A percentile compares a stretch with the other conserved stretches of the same genome.
Conservation (phyloP, 2,329 filamentous ascomycete species). For the Fusarium pseudoanthophilum region DNA sequence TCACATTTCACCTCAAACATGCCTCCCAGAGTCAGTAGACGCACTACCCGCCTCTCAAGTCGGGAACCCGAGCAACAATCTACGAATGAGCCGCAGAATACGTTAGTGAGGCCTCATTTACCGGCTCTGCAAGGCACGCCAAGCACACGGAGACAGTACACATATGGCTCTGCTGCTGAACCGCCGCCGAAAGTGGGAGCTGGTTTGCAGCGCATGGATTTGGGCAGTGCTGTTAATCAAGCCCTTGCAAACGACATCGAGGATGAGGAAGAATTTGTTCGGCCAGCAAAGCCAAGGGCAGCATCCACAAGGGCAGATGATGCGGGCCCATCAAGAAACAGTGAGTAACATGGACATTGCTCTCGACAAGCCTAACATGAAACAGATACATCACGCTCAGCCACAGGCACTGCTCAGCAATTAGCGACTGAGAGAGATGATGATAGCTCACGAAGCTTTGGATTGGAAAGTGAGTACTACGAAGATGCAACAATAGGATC, state of each 20-base stretch:
- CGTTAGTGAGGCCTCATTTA: conserved; percentile 35
- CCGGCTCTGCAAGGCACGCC: conserved; percentile 48
- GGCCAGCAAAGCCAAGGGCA: conserved; percentile 9
- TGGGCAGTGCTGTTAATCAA: conserved; percentile 47
- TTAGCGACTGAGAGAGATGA: conserved; percentile 39
- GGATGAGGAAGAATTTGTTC: conserved; percentile 33
- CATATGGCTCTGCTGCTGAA: conserved; percentile 53
- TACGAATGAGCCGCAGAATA: conserved; percentile 10
- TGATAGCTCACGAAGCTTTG: conserved; percentile 51
- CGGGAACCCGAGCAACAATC: conserved; percentile 32
- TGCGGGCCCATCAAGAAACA: conserved; percentile 33
- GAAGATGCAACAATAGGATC: conserved; percentile 52
- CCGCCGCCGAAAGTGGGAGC: conserved; percentile 43
- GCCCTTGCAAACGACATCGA: conserved; percentile 40
- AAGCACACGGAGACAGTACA: conserved; percentile 51
- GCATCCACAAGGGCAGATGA: conserved; percentile 22
- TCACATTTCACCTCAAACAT: conserved; percentile 22
- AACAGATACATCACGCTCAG: conserved; percentile 2
- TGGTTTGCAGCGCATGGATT: conserved; percentile 40
- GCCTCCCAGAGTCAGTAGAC: conserved; percentile 40
- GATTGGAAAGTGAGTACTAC: conserved; percentile 51
- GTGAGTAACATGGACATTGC: conserved; percentile 12
- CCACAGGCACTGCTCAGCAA: not conserved
- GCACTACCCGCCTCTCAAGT: conserved; percentile 30
- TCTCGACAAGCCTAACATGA: conserved; percentile 3